Evolutionary conservation across 768 basidiomycete genomes (phyloP), one percentile per base, ranked within the genome.

Genomic region (Cubamyces lactineus): DNA sequence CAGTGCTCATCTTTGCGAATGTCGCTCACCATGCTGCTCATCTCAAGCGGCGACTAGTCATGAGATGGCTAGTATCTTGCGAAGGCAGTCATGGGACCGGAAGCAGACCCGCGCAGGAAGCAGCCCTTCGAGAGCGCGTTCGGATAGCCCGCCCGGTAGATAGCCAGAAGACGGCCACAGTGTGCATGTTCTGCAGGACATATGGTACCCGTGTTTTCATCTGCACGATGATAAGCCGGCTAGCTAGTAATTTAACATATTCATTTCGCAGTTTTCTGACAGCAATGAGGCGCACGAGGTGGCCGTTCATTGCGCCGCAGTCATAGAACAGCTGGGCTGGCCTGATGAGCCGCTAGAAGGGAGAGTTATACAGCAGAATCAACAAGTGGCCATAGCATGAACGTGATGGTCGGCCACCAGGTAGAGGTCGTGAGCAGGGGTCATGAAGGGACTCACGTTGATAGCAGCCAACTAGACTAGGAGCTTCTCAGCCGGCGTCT

Each of bases 71-170:
- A 39, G 23, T 19, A 41, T 40, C 56, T 48, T 42, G 24, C 8
- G 49, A 38, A 23, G 41, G 23, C 49, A 45, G 57, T 51, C 57
- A 59, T 59, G 57, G 30, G 57, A 13, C 49, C 41, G 34, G 40
- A 3, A 40, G 26, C 49, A 34, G 23, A 28, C 13, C 49, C 43
- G 43, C 43, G 54, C 45, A 46, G 39, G 57, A 58, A 51, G 49
- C 57, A 43, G 19, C 41, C 41, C 57, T 41, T 34, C 34, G 34
- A 34, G 34, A 34, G 34, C 34, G 34, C 34, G 34, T 34, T 59
- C 57, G 57, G 57, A 59, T n/a, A 42, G 21, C 3, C 49, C 57
- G 21, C 3, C 49, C 57, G 49, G 57, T 16, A 16, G 42, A 42
- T 21, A 58, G 57, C 16, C 15, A 30, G 53, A 41, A 52, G 15